A percentile compares a stretch with the other conserved stretches of the same genome.
Conservation (phyloP, 768 basidiomycete species). For the Xerocomellus intermedius region DNA sequence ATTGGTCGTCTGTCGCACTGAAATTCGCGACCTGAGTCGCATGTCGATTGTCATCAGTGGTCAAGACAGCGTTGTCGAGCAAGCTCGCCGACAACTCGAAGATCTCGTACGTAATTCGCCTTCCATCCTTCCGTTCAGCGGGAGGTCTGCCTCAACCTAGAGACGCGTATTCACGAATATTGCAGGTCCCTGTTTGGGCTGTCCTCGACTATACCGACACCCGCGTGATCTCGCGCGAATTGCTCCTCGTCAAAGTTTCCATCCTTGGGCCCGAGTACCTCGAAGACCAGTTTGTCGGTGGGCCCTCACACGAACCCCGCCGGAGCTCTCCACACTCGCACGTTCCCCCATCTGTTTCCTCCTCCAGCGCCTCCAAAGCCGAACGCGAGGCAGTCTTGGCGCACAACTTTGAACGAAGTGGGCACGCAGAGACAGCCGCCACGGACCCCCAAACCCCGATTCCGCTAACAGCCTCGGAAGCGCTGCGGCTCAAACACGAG, state of each 20-base stretch:
- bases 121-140: background rate
- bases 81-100: conserved; percentile 92
- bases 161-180: background rate
- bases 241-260: conserved; percentile 94
- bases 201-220: conserved; percentile 98
- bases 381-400: conserved; percentile 73
- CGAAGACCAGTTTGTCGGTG: conserved; percentile 84
- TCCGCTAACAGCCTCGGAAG: conserved; percentile 75
- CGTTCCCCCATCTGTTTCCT: conserved; percentile 7
- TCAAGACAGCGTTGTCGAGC: conserved; percentile 97
- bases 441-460: conserved; percentile 31
- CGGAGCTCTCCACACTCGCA: conserved; percentile 24
- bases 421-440: conserved; percentile 33
- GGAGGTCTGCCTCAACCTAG: background rate
- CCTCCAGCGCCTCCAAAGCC: conserved; percentile 47
- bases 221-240: conserved; percentile 85
- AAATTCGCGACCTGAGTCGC: conserved; percentile 92
- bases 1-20: conserved; percentile 95
- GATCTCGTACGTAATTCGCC: conserved; percentile 69
- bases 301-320: conserved; percentile 79
- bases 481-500: conserved; percentile 84
- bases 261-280: conserved; percentile 97
- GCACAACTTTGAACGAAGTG: conserved; percentile 71
- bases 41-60: conserved; percentile 98
- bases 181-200: conserved; percentile 97